Evolutionary conservation across 371 early-diverging fungal genomes (phyloP).

Genomic region (Mucor saturninus): DNA sequence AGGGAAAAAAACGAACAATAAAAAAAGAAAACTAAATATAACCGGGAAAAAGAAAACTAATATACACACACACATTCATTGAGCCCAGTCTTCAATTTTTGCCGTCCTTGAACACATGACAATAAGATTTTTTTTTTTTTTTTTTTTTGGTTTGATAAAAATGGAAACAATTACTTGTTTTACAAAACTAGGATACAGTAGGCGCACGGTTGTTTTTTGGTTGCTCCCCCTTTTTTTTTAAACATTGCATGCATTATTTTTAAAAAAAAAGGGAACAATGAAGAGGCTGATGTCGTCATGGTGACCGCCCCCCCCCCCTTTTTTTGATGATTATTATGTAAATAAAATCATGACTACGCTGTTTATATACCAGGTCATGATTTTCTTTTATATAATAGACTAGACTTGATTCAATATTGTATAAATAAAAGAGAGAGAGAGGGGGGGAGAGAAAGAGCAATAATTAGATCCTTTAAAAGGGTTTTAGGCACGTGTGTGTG

Average conservation of each 20-base stretch:
- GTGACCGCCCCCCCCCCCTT: too few species aligned
- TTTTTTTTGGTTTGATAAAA: not conserved
- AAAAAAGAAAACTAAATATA: conserved; percentile 4
- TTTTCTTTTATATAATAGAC: too few species aligned
- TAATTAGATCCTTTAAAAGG: not conserved
- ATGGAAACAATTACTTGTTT: not conserved
- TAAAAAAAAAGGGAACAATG: not conserved
- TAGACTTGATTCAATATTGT: too few species aligned
- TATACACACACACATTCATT: conserved; percentile 6
- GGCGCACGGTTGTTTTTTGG: conserved; percentile 2
- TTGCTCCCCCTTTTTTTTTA: not conserved
- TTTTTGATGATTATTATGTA: too few species aligned
- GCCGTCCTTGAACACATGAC: conserved; percentile 13
- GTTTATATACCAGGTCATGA: too few species aligned
- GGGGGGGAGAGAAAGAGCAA: too few species aligned
- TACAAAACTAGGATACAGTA: not conserved
- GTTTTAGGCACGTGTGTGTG: not conserved
- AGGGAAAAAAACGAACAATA: conserved; percentile 15
- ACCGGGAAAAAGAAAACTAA: conserved; percentile 12
- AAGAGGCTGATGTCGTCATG: conserved; percentile 14
- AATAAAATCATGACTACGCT: conserved; percentile 7
- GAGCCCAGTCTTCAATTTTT: conserved; percentile 3
- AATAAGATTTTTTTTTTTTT: not conserved
- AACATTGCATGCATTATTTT: not conserved
- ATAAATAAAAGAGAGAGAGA: too few species aligned